Base-by-base conservation (phyloP, 495 filamentous ascomycete genomes). In the Neurospora terricola region DNA sequence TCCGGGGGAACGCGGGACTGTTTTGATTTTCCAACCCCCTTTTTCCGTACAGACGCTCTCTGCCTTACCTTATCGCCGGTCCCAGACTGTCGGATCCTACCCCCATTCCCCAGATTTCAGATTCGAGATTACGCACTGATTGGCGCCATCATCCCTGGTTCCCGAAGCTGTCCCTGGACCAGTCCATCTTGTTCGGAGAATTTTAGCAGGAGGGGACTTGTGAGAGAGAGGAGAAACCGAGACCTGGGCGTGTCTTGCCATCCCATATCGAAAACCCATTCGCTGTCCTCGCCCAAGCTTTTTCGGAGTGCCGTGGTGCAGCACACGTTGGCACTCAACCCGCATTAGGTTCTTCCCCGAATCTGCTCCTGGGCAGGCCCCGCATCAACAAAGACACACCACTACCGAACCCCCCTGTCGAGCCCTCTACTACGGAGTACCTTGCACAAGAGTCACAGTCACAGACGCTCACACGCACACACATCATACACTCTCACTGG, bases 81-180 rank as follows among this genome's bases (percentile, higher is more conserved):
- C 76, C 83, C 84, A 83, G 78, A 76, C 81, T 81, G 81, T 79
- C 82, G 83, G 83, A 82, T 85, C 83, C 81, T 80, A 70, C 71
- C 72, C 73, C 71, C 40, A 70, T 59, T 70, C 73, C 70, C 72
- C 75, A 77, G 69, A 74, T 73, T 79, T 82, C 82, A 66, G 54
- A 66, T 66, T 79, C 83, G 82, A 80, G 80, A 83, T 84, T 84
- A 84, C 83, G 83, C 82, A 81, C 80, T 84, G 83, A 82, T 84
- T 85, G 83, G 84, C 80, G 81, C 82, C 81, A 69, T 66, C 27
- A 66, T 76, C 73, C 74, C 77, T 69, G 69, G 75, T 70, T 69
- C 43, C 74, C 59, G 74, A 76, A 77, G 73, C 72, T 73, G 71
- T 76, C 76, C 54, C 77, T 73, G 72, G 70, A 69, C 72, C 34